Base-by-base conservation (phyloP, 805 yeast species). In the Komagataella ulmi region DNA sequence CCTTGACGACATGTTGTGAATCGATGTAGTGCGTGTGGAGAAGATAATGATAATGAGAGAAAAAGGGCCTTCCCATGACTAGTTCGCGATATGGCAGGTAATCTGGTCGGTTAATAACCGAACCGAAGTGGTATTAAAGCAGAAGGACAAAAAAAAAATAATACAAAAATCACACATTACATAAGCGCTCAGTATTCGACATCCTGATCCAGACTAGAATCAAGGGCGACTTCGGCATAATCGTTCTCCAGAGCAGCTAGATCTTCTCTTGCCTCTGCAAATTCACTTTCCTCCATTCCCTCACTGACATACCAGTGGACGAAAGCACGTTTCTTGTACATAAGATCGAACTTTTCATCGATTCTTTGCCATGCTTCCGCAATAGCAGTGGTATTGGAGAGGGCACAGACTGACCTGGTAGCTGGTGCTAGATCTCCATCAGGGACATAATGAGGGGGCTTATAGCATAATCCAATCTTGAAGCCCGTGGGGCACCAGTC, bases 211-310 rank as follows among this genome's bases (percentile, higher is more conserved):
- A 10, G 12, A 14, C 14, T 30, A 10, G 40, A 30, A 8, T 30
- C 40, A 30, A 30, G 40, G 14, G 40, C 40, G 14, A 30, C 40
- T 30, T 88, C 96, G 64, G 80, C 81, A 70, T 88, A 88, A 70
- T 88, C 96, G 71, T 87, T 84, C 72, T 88, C 96, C 65, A 88
- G 78, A 54, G 95, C 91, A 57, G 95, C 95, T 69, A 88, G 79
- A 66, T 88, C 93, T 73, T 82, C 96, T 74, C 96, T 87, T 52
- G 96, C 96, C 73, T 88, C 96, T 56, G 88, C 81, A 69, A 88
- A 88, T 73, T 88, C 96, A 66, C 96, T 96, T 72, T 88, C 96
- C 70, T 88, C 96, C 96, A 88, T 88, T 74, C 96, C 96, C 73
- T 88, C 96, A 63, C 96, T 95, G 54, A 88, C 96, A 64, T 86